Conservation (phyloP, 75 land plant species). For the Pseudotsuga menziesii region DNA sequence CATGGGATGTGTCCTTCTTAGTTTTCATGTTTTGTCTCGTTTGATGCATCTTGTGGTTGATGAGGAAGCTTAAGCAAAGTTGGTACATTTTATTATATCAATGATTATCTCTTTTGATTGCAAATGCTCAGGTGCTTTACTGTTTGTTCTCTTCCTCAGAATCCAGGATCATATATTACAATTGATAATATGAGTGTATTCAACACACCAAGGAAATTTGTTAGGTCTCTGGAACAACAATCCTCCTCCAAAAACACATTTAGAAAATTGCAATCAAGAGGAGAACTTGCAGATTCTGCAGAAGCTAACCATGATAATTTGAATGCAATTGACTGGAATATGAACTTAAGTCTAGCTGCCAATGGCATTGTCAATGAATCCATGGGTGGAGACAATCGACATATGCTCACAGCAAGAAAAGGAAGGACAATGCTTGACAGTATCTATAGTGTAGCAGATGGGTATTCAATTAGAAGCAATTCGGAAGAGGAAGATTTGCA, state of each 20-base stretch:
- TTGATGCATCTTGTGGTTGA: background rate
- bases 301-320: background rate
- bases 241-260: background rate
- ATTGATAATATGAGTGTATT: slow-evolving; percentile 34
- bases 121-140: slow-evolving; percentile 11
- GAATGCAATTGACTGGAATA: too few relatives aligned
- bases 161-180: slow-evolving; percentile 12
- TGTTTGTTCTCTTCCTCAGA: slow-evolving; percentile 26
- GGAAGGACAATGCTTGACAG: background rate
- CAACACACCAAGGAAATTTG: slow-evolving; percentile 39
- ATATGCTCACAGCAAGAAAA: background rate
- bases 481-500: background rate
- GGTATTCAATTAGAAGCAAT: background rate
- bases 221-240: slow-evolving; percentile 38
- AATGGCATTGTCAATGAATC: background rate
- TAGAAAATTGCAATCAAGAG: background rate
- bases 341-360: too few relatives aligned
- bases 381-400: background rate
- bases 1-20: background rate
- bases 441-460: background rate
- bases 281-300: background rate
- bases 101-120: slow-evolving; percentile 17
- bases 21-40: slow-evolving; percentile 1
- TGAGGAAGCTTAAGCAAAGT: background rate
- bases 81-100: background rate